phyloP scores from a whole-genome alignment of 129 eudicot species.

The Solidago caesia region DNA sequence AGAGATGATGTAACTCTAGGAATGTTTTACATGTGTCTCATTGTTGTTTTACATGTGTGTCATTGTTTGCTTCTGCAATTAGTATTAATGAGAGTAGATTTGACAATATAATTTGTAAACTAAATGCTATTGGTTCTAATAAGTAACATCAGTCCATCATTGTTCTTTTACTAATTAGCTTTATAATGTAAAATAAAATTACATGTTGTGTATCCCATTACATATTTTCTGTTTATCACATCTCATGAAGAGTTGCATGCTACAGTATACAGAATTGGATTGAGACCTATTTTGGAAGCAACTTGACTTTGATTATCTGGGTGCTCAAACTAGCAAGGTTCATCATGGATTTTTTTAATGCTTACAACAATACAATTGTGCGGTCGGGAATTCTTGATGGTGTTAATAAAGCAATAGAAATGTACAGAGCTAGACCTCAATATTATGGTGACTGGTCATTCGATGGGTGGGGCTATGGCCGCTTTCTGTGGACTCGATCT shows the following conservation, averaged over 20 bases:
- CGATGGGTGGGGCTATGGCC: constrained; percentile 99
- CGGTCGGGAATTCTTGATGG: constrained; percentile 72
- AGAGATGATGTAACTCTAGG: too few species aligned
- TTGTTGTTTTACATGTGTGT: too few species aligned
- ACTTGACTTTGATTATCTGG: constrained; percentile 83
- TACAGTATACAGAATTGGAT: constrained; percentile 90
- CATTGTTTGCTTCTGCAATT: too few species aligned
- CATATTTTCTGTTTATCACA: not conserved
- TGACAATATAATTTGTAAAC: too few species aligned
- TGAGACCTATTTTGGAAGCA: constrained; percentile 92
- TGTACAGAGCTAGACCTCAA: constrained; percentile 66
- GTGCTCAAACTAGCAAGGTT: constrained; percentile 86
- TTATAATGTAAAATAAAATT: too few species aligned
- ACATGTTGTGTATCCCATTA: not conserved
- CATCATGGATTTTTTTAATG: constrained; percentile 96
- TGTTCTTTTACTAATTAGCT: too few species aligned
- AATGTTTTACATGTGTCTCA: too few species aligned
- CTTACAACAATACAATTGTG: constrained; percentile 84
- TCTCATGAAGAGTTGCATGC: constrained; percentile 3
- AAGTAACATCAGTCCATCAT: too few species aligned
- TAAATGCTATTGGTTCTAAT: too few species aligned
- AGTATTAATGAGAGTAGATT: too few species aligned
- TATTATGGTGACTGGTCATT: constrained; percentile 87
- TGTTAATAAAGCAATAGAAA: constrained; percentile 48
- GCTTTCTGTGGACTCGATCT: constrained; percentile 93